Base-by-base conservation (phyloP, 2,329 filamentous ascomycete species). In the Botrytis paeoniae region DNA sequence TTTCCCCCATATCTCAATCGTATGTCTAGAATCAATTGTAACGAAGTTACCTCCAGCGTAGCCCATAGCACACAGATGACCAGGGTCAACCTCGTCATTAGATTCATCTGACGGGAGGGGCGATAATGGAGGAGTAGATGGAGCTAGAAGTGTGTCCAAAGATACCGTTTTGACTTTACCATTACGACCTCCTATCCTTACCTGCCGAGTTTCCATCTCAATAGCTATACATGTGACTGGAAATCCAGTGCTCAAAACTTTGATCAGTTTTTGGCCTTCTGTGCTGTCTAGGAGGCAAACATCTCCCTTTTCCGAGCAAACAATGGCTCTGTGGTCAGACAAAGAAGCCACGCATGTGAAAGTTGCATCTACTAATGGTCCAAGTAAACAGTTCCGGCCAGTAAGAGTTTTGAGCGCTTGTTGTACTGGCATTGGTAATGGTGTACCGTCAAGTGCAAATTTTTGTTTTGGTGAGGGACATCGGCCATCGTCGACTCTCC, bases 301-400 rank as follows among this genome's bases (percentile, higher is more conserved):
- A 79, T 97, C 92, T 41, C 96, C 96, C 73, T 89, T 89, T 79
- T 98, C 95, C 5, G 95, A 93, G 83, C 94, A 96, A 60, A 98
- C 85, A 59, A 98, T 88, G 29, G 94, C 92, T 78, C 91, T 92
- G 60, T 87, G 88, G 51, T 93, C 89, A 54, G 92, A 91, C 48
- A 97, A 88, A 25, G 89, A 85, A 25, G 90, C 88, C 8, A 94
- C 90, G 75, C 92, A 93, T 29, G 91, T 93, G 79, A 99, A 98
- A 0, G 91, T 95, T 12, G 90, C 90, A 74, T 98, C 95, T 8
- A 95, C 88, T 74, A 99, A 84, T 20, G 89, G 86, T 0, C 94
- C 94, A 0, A 99, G 86, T 43, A 99, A 82, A 76, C 95, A 93
- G 80, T 98, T 99, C 76, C 96, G 90, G 54, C 96, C 97, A 8